A percentile compares a stretch with the other conserved stretches of the same genome.
phyloP scores from a whole-genome alignment of 371 early-diverging fungal genomes.

The Mucor indicus region DNA sequence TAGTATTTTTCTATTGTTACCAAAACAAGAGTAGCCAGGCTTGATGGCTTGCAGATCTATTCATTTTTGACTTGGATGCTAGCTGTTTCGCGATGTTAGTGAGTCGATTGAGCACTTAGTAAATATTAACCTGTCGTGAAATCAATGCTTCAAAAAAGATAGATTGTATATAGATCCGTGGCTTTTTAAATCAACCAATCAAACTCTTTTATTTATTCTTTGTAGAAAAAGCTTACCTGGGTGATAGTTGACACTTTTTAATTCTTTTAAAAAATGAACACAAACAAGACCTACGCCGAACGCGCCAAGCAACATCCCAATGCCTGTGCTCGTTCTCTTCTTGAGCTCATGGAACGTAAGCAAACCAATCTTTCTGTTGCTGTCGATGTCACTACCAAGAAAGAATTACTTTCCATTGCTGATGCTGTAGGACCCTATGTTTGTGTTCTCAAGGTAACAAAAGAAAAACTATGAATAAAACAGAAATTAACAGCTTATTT shows the following conservation, averaged over 20 bases:
- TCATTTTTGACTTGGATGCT: too few relatives aligned
- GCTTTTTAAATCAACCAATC: background rate
- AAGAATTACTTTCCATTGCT: slow-evolving; percentile 82
- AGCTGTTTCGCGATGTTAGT: too few relatives aligned
- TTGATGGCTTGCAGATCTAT: too few relatives aligned
- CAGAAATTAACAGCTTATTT: background rate
- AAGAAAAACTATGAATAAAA: background rate
- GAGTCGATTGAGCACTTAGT: too few relatives aligned
- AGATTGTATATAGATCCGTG: too few relatives aligned
- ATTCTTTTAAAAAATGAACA: slow-evolving; percentile 36
- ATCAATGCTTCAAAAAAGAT: too few relatives aligned
- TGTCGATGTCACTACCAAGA: slow-evolving; percentile 86
- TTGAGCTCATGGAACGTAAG: slow-evolving; percentile 88
- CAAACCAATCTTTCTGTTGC: slow-evolving; percentile 88
- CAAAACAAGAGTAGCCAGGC: too few relatives aligned
- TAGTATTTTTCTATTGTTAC: too few relatives aligned
- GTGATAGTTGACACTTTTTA: too few relatives aligned
- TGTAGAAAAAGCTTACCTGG: too few relatives aligned
- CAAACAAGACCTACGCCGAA: slow-evolving; percentile 51
- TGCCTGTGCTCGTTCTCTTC: slow-evolving; percentile 68
- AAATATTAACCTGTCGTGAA: too few relatives aligned
- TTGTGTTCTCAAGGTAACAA: slow-evolving; percentile 84
- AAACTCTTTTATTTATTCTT: too few relatives aligned
- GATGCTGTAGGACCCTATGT: slow-evolving; percentile 90
- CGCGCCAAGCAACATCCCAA: slow-evolving; percentile 58